Base-by-base conservation (phyloP, 768 basidiomycete genomes). In the Lactarius sp. region DNA sequence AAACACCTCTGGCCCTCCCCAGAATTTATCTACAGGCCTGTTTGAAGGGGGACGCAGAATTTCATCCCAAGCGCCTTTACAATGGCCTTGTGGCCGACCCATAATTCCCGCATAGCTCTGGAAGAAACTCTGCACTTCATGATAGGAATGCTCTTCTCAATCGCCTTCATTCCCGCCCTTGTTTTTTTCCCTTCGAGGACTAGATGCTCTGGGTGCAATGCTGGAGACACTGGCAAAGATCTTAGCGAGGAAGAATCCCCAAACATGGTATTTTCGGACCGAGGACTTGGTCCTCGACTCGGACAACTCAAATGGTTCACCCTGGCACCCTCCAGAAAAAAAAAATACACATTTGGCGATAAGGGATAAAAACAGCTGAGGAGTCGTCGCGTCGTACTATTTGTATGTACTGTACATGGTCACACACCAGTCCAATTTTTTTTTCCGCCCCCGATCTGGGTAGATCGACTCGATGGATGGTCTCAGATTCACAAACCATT, bases 231-330 rank as follows among this genome's bases (percentile, higher is more conserved):
- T 44, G 20, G 16, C 34, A 20, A 20, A 27, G 63, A 60, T 65
- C 59, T 65, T 56, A 60, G 53, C 54, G 63, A 60, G 63, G 58
- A 60, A 42, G 57, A 36, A n/a, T 55, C 22, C 52, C 64, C 54
- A 27, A 56, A 65, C 60, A 39, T 34, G 53, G 64, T 52, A 64
- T 22, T 27, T 60, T 60, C 47, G 59, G 27, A 49, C 54, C 59
- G 59, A 56, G 33, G 34, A 56, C 8, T 31, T 46, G 59, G 53
- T 22, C 14, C 13, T 27, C 33, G 37, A n/a, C n/a, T n/a, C n/a
- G n/a, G n/a, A 9, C 52, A 49, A 54, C 27, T 54, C 46, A 59
- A 41, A 49, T 7, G 46, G 12, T 57, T 27, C 39, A 39, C 3
- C 4, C 9, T 18, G 2, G 22, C 3, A 27, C 27, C 27, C 27